Evolutionary conservation across 2,329 filamentous ascomycete species (phyloP), one percentile per base, ranked within the genome.

Genomic region (Sporothrix humicola): DNA sequence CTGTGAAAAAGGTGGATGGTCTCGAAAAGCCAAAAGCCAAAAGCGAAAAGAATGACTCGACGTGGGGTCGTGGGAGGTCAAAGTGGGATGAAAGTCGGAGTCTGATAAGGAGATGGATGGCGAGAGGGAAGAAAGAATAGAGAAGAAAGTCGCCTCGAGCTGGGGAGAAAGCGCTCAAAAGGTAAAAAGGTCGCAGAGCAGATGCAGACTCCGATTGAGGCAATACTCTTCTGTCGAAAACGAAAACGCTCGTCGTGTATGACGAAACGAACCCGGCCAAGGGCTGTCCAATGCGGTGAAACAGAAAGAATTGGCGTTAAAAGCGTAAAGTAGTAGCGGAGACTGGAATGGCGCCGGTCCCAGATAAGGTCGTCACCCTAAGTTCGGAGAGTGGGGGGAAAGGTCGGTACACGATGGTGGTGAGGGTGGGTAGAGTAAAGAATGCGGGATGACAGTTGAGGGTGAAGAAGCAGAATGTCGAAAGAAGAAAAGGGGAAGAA

Each of bases 281-380:
- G 37, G 46, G 59, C 59, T 71, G 50, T 68, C 72, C 69, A 73
- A 73, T 73, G 72, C 69, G 59, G 69, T 71, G 72, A 58, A 48
- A 65, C 72, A 54, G 23, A 70, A 44, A n/a, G n/a, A n/a, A n/a
- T n/a, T n/a, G n/a, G n/a, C n/a, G n/a, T n/a, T n/a, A n/a, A n/a
- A n/a, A n/a, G n/a, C n/a, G n/a, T 37, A 37, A 37, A 37, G 31
- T 37, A 42, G 42, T 46, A 54, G 56, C 42, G 17, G 52, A 37
- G 59, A 23, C 56, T 70, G 56, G 72, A 66, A 73, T 71, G 72
- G 48, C 46, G 72, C 58, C 23, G 42, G 72, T 73, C 68, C 71
- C 50, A 73, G 72, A 59, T 71, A 73, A 73, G 72, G 58, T 54
- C 58, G 20, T 31, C 46, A 20, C 12, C 23, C 23, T n/a, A 20